Base-by-base conservation (phyloP, 2,329 filamentous ascomycete genomes). In the Alternaria arborescens region DNA sequence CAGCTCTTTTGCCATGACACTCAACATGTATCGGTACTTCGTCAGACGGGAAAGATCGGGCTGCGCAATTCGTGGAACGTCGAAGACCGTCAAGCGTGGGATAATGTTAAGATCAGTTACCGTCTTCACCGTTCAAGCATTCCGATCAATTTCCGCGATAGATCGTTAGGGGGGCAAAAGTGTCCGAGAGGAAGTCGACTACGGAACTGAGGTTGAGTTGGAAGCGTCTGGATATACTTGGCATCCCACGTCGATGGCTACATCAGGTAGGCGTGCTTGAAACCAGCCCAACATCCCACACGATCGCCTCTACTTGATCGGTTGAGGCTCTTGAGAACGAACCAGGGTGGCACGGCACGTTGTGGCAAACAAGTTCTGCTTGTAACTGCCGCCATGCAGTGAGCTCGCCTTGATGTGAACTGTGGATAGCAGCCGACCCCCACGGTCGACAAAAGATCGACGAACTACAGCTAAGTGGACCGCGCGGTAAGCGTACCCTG, bases 191-290 rank as follows among this genome's bases (percentile, higher is more conserved):
- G 44, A 50, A 22, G 58, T 32, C 44, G 42, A 22, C 40, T 20
- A 22, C 8, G 43, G 43, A 22, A 44, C 20, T 56, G 62, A 70
- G 56, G 67, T 70, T 64, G 68, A 65, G 46, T 52, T 54, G 57
- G 57, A 62, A 58, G 61, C 46, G 12, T 60, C 40, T 56, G 53
- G 52, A 47, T 52, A 47, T 59, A 52, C 63, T 71, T 71, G 71
- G 68, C 70, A 73, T 69, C 70, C 70, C 71, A 67, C 71, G 63
- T 55, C 53, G 44, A 26, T 28, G 50, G 18, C 64, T 62, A 11
- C 57, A 66, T 52, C 41, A 28, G 66, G 64, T 62, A 71, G 41
- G 58, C 34, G 55, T 63, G 50, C 60, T 58, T 63, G 63, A 58
- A 62, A 64, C 47, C 40, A 46, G 52, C 47, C 52, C 57, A 44